phyloP scores from a whole-genome alignment of 2,329 filamentous ascomycete genomes.

The Aureobasidium lini region DNA sequence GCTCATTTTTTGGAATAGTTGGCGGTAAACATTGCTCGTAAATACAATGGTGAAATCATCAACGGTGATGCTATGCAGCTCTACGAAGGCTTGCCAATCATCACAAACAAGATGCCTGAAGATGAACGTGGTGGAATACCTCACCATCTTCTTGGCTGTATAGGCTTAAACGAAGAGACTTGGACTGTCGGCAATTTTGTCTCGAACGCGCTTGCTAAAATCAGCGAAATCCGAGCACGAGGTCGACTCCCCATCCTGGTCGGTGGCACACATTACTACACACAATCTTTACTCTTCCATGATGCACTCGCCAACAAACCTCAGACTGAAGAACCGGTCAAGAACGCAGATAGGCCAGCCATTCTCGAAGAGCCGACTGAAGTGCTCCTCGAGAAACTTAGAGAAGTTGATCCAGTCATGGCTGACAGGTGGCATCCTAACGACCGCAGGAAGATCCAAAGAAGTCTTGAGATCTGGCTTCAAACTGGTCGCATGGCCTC shows the following conservation, averaged over 20 bases:
- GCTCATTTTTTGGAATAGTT: constrained; percentile 47
- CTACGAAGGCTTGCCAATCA: constrained; percentile 83
- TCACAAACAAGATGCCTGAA: constrained; percentile 83
- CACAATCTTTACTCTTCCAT: constrained; percentile 78
- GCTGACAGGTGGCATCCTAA: constrained; percentile 90
- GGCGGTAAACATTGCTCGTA: constrained; percentile 76
- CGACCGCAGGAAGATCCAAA: constrained; percentile 79
- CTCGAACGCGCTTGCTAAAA: constrained; percentile 57
- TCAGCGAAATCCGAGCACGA: constrained; percentile 68
- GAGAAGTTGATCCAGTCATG: constrained; percentile 80
- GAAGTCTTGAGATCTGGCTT: constrained; percentile 84
- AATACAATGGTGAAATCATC: constrained; percentile 86
- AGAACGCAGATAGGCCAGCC: constrained; percentile 52
- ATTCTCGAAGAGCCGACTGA: constrained; percentile 60
- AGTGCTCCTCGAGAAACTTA: constrained; percentile 63
- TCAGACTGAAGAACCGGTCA: constrained; percentile 18
- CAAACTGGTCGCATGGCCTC: constrained; percentile 75
- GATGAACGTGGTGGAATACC: constrained; percentile 72
- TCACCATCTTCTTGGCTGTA: constrained; percentile 79
- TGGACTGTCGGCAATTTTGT: constrained; percentile 81
- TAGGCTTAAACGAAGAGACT: constrained; percentile 66
- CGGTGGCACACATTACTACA: constrained; percentile 93
- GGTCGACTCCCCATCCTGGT: constrained; percentile 84
- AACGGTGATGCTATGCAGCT: constrained; percentile 98
- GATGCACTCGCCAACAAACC: constrained; percentile 52